phyloP scores from a whole-genome alignment of 1,284 basidiomycete species.

The Sanguinoderma infundibulare region DNA sequence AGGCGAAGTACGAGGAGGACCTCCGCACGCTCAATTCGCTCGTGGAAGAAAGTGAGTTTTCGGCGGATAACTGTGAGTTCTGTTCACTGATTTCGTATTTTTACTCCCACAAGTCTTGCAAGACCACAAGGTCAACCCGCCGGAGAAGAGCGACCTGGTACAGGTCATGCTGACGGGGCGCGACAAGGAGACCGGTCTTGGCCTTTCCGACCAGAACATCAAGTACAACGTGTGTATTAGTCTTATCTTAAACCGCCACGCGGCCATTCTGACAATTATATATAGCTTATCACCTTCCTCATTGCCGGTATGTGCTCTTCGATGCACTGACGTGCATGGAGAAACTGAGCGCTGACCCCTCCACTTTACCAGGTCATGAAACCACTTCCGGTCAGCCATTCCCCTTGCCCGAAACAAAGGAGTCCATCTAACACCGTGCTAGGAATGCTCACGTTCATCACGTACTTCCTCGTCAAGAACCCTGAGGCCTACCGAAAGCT shows the following conservation, averaged over 20 bases:
- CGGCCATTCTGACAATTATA: neutral
- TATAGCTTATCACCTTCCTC: slow-evolving; percentile 52
- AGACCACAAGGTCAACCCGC: slow-evolving; percentile 40
- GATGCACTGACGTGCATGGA: neutral
- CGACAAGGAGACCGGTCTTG: slow-evolving; percentile 47
- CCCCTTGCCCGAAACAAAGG: neutral
- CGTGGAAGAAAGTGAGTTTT: slow-evolving; percentile 40
- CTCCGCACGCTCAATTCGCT: slow-evolving; percentile 43
- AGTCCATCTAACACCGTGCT: neutral
- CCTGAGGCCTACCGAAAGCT: slow-evolving; percentile 48
- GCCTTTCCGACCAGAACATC: slow-evolving; percentile 46
- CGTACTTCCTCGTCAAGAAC: slow-evolving; percentile 51
- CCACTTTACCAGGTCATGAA: slow-evolving; percentile 41
- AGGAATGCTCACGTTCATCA: slow-evolving; percentile 44
- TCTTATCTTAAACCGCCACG: neutral
- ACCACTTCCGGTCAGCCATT: slow-evolving; percentile 43
- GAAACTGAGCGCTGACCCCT: neutral
- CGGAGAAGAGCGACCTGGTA: slow-evolving; percentile 45
- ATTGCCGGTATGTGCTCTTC: slow-evolving; percentile 43
- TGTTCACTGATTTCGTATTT: neutral
- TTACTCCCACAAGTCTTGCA: slow-evolving; percentile 35
- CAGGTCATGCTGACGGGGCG: slow-evolving; percentile 48
- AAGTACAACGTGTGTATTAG: slow-evolving; percentile 42
- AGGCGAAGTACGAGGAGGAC: slow-evolving; percentile 45
- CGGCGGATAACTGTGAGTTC: neutral